A percentile compares a stretch with the other conserved stretches of the same genome.
Evolutionary conservation across 805 yeast species (phyloP).

Genomic region (Grigorovia humatica): DNA sequence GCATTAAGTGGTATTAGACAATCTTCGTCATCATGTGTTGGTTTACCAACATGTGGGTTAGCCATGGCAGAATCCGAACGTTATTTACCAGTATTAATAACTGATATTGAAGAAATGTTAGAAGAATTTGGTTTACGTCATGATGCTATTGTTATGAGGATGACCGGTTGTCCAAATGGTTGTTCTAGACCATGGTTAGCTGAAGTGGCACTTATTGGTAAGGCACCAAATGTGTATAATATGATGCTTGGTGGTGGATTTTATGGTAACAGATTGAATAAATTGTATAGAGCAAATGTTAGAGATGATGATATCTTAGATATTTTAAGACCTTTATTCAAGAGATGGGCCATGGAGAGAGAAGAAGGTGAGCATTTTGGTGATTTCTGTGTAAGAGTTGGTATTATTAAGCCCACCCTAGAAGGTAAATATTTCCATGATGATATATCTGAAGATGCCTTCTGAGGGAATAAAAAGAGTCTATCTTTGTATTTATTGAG

Average conservation of each 20-base stretch:
- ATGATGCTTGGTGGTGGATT: constrained; percentile 94
- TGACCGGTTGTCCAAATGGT: constrained; percentile 99
- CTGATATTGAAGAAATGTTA: constrained; percentile 73
- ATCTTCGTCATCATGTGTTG: constrained; percentile 94
- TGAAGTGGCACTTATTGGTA: constrained; percentile 90
- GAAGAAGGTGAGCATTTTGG: constrained; percentile 90
- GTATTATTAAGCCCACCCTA: constrained; percentile 77
- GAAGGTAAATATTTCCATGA: constrained; percentile 95
- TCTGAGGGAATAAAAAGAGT: constrained; percentile 7
- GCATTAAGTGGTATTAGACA: constrained; percentile 75
- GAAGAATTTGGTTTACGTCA: constrained; percentile 91
- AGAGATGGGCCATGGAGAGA: constrained; percentile 90
- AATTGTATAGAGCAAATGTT: constrained; percentile 76
- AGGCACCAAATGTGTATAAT: constrained; percentile 88
- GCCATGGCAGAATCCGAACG: constrained; percentile 99
- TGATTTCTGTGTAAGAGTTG: constrained; percentile 78
- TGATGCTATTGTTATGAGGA: constrained; percentile 90
- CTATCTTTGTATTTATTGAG: not conserved
- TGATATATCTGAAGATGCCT: constrained; percentile 72
- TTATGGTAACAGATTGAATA: constrained; percentile 85
- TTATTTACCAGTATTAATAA: constrained; percentile 64
- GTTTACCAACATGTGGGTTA: constrained; percentile 96
- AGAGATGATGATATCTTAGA: constrained; percentile 81
- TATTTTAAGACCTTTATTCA: constrained; percentile 74
- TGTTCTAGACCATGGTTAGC: constrained; percentile 99